These are phyloP conservation scores for Triadica sebifera DNA, from an alignment of 345 rosid species.

Conservation along the genomic window DNA sequence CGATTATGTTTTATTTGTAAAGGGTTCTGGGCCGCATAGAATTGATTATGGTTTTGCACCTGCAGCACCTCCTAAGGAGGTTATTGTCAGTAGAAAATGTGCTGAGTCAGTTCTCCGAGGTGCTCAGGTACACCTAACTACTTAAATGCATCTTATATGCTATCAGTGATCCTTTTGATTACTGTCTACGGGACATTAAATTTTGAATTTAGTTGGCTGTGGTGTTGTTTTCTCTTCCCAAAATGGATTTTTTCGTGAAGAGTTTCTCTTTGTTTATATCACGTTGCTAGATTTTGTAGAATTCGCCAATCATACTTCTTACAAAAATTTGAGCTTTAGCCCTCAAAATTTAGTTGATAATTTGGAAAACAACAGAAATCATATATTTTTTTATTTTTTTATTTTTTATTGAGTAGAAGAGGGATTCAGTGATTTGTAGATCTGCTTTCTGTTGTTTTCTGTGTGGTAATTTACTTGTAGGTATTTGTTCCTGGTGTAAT, in stretches of 20 bases:
- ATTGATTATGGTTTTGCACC: conserved; percentile 55
- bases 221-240: neutral
- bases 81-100: conserved; percentile 93
- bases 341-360: neutral
- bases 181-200: neutral
- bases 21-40: conserved; percentile 83
- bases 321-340: neutral
- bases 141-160: neutral
- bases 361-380: neutral
- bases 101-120: conserved; percentile 99
- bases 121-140: conserved; percentile 64
- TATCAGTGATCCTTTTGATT: neutral
- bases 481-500: conserved; percentile 91
- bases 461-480: conserved; percentile 40
- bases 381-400: neutral
- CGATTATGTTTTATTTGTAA: conserved; percentile 77
- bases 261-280: neutral
- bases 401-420: neutral
- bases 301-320: neutral
- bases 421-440: conserved; percentile 5
- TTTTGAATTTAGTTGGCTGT: neutral
- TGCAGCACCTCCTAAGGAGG: conserved; percentile 73
- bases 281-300: neutral
- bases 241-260: neutral
- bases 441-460: conserved; percentile 14